Evolutionary conservation across 2,329 filamentous ascomycete species (phyloP), one percentile per base, ranked within the genome.

Genomic region (Colletotrichum filicis): DNA sequence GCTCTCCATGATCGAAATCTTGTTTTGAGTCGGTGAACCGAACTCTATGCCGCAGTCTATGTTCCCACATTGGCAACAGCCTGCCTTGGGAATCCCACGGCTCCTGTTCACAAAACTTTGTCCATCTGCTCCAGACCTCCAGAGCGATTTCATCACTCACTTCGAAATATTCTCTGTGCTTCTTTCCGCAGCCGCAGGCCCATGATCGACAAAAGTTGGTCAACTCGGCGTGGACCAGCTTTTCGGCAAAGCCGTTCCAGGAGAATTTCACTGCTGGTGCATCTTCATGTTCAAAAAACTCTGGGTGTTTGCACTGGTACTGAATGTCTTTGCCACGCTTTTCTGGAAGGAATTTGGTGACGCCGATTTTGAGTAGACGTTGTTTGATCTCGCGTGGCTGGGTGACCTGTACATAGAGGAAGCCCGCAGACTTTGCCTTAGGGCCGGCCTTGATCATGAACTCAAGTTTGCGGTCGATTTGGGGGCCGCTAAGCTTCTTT

Each of bases 101-200:
- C 12, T 14, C 14, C 8, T 53, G 9, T 9, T 24, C 6, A 12
- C 68, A 70, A 46, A 70, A 70, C 4, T 59, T 46, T n/a, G 53
- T 24, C 68, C 68, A 70, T 37, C 68, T 42, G 14, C 19, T 7
- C 7, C 58, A 65, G 1, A 55, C 68, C 19, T 66, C 53, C 12
- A 66, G 19, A 9, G 62, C 68, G 24, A 55, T 5, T 3, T 66
- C 53, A 11, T 70, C 68, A 24, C 55, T 46, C n/a, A 66, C 68
- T 16, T 53, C 14, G 2, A 66, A 70, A 24, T 70, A 70, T 57
- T 70, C 68, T 2, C 22, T 66, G 16, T 70, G 68, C 5, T 3
- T 32, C 1, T 7, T 26, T 0, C 11, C 19, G 42, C 68, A 70
- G 1, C 3, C 3, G 6, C 68, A 70, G 19, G 2, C 9, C 37